Evolutionary conservation across 257 asterid species (phyloP), one percentile per base, ranked within the genome.

Genomic region (Solanum appendiculatum): DNA sequence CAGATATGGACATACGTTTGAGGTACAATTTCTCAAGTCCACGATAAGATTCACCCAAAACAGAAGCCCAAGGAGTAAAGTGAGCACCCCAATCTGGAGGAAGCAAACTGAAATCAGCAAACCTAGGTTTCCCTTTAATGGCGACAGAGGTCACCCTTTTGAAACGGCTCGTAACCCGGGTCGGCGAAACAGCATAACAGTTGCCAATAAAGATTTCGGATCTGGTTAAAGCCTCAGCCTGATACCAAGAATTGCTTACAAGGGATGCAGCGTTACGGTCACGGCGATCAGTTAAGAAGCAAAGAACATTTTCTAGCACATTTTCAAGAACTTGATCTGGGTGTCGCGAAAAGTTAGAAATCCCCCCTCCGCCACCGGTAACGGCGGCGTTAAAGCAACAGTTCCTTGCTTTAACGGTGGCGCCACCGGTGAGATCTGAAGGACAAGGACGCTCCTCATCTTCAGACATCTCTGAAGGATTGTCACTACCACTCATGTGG

Each of bases 211-310:
- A 91, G 29, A 92, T 66, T 23, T 92, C 94, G 85, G 93, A 92
- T 91, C 94, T 91, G 88, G 94, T 91, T 31, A 91, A 89, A 11
- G 94, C 92, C 89, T 92, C 94, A 0, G 89, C 90, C 21, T 89
- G 87, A 87, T 87, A 89, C 94, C 94, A 92, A 13, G 93, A 91
- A 86, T 91, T 92, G 90, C 92, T 91, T 6, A 92, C 93, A 11
- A 92, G 86, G 11, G 94, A 92, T 8, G 92, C 92, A 34, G 92
- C 90, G 94, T 91, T 92, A 46, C 94, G 93, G 89, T 92, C 93
- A 12, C 88, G 87, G 25, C 93, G 88, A 27, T 91, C 88, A 16
- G 89, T 90, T 54, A 92, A 82, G 92, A 92, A 92, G 87, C 88
- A 90, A 54, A 92, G 94, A 9, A 92, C 92, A 87, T 90, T 91